Percentiles rank a stretch among this genome's conserved stretches.
phyloP scores from a whole-genome alignment of 257 asterid genomes.

The Pogostemon cablin region DNA sequence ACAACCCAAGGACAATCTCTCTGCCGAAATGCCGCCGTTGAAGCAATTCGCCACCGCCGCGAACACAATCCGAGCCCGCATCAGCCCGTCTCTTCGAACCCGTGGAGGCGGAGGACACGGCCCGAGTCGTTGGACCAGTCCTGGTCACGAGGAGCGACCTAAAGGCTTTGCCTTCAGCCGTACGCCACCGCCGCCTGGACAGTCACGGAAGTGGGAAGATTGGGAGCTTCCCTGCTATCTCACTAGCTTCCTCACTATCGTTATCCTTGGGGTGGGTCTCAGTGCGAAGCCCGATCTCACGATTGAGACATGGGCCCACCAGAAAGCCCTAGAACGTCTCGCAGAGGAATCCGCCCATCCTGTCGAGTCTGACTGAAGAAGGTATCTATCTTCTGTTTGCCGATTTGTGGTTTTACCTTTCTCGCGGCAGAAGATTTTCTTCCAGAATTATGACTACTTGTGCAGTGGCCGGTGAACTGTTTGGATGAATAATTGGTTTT shows the following conservation, averaged over 20 bases:
- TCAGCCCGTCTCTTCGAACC: conserved; percentile 53
- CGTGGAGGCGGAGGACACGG: conserved; percentile 65
- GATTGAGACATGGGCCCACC: conserved; percentile 97
- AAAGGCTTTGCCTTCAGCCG: conserved; percentile 72
- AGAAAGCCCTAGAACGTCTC: conserved; percentile 93
- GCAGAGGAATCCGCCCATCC: conserved; percentile 54
- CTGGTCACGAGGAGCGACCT: conserved; percentile 89
- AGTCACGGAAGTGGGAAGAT: conserved; percentile 83
- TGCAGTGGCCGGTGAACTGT: conserved; percentile 29
- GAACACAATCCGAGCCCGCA: conserved; percentile 63
- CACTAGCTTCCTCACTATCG: conserved; percentile 78
- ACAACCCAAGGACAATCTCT: conserved; percentile 13
- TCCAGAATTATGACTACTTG: conserved; percentile 33
- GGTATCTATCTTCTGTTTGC: conserved; percentile 30
- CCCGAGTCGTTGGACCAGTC: conserved; percentile 64
- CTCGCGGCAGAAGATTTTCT: conserved; percentile 27
- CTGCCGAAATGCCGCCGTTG: conserved; percentile 53
- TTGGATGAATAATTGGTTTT: conserved; percentile 38
- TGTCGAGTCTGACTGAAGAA: conserved; percentile 41
- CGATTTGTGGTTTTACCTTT: conserved; percentile 6
- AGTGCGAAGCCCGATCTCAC: conserved; percentile 98
- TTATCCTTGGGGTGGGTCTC: conserved; percentile 90
- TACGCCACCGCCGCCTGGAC: conserved; percentile 64
- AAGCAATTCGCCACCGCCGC: conserved; percentile 72
- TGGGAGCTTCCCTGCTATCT: conserved; percentile 96